Conservation (phyloP, 2,329 filamentous ascomycete genomes). For the Ceratocystis huliohia region DNA sequence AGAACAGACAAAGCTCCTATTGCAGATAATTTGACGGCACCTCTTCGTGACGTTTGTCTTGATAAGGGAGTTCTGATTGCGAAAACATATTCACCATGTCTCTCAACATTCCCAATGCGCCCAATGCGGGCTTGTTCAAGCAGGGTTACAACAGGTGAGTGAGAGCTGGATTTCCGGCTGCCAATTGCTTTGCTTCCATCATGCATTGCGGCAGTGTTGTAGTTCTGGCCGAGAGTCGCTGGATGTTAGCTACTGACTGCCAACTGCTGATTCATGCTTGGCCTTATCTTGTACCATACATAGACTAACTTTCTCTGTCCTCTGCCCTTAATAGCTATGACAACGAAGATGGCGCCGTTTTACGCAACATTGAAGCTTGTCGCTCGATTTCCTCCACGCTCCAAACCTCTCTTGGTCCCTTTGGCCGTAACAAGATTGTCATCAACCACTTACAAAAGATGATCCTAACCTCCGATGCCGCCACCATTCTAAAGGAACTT, state of each 20-base stretch:
- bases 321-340: slow-evolving; percentile 58
- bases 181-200: neutral
- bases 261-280: slow-evolving; percentile 13
- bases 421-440: slow-evolving; percentile 98
- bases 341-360: slow-evolving; percentile 94
- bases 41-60: slow-evolving; percentile 16
- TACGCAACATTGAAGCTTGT: slow-evolving; percentile 98
- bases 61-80: slow-evolving; percentile 8
- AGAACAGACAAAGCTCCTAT: slow-evolving; percentile 16
- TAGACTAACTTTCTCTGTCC: slow-evolving; percentile 9
- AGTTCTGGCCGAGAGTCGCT: slow-evolving; percentile 10
- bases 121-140: slow-evolving; percentile 90
- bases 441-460: slow-evolving; percentile 99
- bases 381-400: slow-evolving; percentile 90
- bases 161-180: slow-evolving; percentile 30
- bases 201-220: neutral
- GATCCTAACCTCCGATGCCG: slow-evolving; percentile 95
- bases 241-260: neutral
- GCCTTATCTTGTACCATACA: neutral
- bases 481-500: slow-evolving; percentile 91
- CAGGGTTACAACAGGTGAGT: slow-evolving; percentile 91
- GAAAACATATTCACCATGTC: slow-evolving; percentile 52
- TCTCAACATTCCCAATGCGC: slow-evolving; percentile 86
- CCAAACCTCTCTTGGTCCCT: slow-evolving; percentile 90
- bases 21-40: slow-evolving; percentile 16